Evolutionary conservation across 495 filamentous ascomycete genomes (phyloP).

Genomic region (Cladorrhinum samala): DNA sequence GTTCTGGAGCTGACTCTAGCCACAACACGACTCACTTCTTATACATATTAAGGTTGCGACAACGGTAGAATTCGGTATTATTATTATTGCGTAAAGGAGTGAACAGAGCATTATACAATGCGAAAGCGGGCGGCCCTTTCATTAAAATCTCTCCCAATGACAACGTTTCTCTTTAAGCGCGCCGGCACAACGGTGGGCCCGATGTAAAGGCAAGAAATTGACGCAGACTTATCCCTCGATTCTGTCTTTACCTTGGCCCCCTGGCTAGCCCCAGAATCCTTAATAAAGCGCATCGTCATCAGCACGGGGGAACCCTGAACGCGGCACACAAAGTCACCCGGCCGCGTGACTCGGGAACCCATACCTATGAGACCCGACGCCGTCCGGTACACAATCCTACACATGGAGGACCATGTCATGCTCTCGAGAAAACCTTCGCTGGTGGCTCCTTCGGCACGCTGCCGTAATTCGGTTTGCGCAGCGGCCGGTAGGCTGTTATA

Average conservation of each 20-base stretch:
- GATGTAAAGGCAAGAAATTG: slow-evolving; percentile 8
- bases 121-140: too few species aligned
- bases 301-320: slow-evolving; percentile 7
- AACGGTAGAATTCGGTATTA: too few species aligned
- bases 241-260: too few species aligned
- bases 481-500: slow-evolving; percentile 10
- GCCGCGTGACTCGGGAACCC: slow-evolving; percentile 12
- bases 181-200: slow-evolving; percentile 14
- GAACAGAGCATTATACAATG: too few species aligned
- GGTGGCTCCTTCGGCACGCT: slow-evolving; percentile 10
- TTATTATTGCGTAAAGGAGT: too few species aligned
- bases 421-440: slow-evolving; percentile 13
- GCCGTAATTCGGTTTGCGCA: slow-evolving; percentile 5
- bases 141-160: background rate
- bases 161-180: slow-evolving; percentile 6
- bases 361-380: slow-evolving; percentile 9
- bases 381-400: slow-evolving; percentile 16
- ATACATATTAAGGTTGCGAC: too few species aligned
- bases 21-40: too few species aligned
- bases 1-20: too few species aligned
- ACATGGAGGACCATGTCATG: slow-evolving; percentile 21
- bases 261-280: too few species aligned
- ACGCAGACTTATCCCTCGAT: background rate
- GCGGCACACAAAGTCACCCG: slow-evolving; percentile 17
- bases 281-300: slow-evolving; percentile 7